phyloP scores from a whole-genome alignment of 2,329 filamentous ascomycete species.

The Hypoxylon sp. region DNA sequence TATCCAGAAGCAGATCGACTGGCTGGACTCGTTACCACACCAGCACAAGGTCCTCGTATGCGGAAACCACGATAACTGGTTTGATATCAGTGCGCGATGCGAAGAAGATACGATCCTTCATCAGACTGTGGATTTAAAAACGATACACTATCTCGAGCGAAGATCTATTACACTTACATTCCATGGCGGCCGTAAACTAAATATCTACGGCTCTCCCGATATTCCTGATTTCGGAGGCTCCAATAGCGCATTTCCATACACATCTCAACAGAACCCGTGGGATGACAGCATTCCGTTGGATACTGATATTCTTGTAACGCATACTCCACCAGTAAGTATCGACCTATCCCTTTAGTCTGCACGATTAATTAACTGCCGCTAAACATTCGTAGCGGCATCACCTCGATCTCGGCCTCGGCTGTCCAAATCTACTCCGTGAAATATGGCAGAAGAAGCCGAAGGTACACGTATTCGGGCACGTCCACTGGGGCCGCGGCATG shows the following conservation, averaged over 20 bases:
- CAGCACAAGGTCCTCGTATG: conserved; percentile 84
- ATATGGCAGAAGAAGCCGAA: conserved; percentile 80
- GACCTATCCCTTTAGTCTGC: not conserved
- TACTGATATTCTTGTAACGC: conserved; percentile 85
- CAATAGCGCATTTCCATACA: conserved; percentile 85
- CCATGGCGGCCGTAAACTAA: conserved; percentile 70
- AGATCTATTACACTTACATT: conserved; percentile 75
- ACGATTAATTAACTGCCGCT: not conserved
- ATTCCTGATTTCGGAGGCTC: conserved; percentile 81
- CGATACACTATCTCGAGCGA: conserved; percentile 83
- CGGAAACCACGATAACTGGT: conserved; percentile 91
- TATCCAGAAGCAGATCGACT: conserved; percentile 88
- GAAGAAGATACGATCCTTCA: conserved; percentile 68
- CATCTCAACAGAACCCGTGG: conserved; percentile 77
- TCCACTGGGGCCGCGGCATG: conserved; percentile 81
- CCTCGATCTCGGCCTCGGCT: conserved; percentile 78
- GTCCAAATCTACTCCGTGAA: conserved; percentile 78
- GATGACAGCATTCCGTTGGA: conserved; percentile 77
- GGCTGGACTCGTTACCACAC: conserved; percentile 82
- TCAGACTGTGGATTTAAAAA: conserved; percentile 74
- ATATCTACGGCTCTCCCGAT: conserved; percentile 85
- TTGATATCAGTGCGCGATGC: conserved; percentile 76
- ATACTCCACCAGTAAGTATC: conserved; percentile 76
- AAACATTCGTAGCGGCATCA: conserved; percentile 71
- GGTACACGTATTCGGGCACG: conserved; percentile 88